Evolutionary conservation across 2,329 filamentous ascomycete genomes (phyloP).

Genomic region (Aspergillus aculeatinus): DNA sequence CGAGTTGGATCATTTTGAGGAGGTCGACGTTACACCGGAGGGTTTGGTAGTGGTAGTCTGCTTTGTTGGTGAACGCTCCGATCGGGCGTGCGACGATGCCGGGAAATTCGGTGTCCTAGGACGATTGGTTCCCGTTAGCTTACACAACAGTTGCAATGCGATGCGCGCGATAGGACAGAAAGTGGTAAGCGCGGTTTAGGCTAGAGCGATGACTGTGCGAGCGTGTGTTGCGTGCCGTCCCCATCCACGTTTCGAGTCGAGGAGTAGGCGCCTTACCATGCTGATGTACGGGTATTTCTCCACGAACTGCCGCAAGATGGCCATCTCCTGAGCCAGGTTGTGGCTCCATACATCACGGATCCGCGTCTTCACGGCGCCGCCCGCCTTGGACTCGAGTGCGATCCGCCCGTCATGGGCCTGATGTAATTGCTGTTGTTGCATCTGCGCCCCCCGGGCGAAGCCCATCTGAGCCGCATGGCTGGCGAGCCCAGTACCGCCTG

Average conservation of each 20-base stretch:
- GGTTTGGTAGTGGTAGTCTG: conserved; percentile 98
- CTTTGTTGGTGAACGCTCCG: conserved; percentile 89
- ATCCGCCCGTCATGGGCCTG: conserved; percentile 53
- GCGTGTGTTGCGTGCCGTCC: no score
- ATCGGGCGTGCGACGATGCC: conserved; percentile 94
- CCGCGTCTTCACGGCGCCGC: conserved; percentile 66
- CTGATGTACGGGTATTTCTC: conserved; percentile 94
- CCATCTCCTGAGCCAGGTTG: conserved; percentile 90
- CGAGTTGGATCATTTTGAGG: conserved; percentile 95
- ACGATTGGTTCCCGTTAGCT: not conserved
- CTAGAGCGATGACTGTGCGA: no score
- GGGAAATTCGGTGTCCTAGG: conserved; percentile 95
- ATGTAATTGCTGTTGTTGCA: conserved; percentile 58
- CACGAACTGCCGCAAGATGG: conserved; percentile 73
- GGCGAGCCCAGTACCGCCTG: conserved; percentile 68
- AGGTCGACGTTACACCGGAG: conserved; percentile 95
- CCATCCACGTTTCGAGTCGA: not conserved
- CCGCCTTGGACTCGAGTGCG: conserved; percentile 55
- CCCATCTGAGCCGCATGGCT: conserved; percentile 86
- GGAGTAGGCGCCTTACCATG: conserved; percentile 66
- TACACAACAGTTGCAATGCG: no score
- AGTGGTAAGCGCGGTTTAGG: no score
- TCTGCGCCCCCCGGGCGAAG: conserved; percentile 72
- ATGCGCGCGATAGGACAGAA: no score
- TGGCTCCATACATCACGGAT: conserved; percentile 97